These are phyloP conservation scores for Dioscorea cayenensis DNA, from an alignment of 116 monocot genomes.

Conservation along the genomic window DNA sequence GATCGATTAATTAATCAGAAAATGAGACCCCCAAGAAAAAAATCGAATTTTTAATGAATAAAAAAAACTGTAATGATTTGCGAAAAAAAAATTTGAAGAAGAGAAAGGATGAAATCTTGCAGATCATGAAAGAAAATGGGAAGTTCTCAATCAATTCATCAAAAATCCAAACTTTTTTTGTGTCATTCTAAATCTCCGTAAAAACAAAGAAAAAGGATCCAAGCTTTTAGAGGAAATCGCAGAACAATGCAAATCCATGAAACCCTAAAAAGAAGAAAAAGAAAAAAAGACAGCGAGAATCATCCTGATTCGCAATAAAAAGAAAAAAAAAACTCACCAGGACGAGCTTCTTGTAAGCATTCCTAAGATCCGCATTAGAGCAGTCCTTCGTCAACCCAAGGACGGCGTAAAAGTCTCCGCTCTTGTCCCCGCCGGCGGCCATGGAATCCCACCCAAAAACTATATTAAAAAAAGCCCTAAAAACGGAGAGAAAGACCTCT, in stretches of 20 bases:
- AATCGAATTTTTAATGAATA: too few relatives aligned
- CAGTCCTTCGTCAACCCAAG: constrained; percentile 85
- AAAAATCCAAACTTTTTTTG: not conserved
- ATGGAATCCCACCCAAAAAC: not conserved
- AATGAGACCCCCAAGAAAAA: not conserved
- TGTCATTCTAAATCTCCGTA: not conserved
- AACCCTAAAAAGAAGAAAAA: too few relatives aligned
- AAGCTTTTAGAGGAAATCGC: too few relatives aligned
- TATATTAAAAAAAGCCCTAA: not conserved
- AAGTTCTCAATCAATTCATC: not conserved
- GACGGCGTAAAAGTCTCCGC: constrained; percentile 62
- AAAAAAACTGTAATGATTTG: not conserved
- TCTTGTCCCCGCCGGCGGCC: constrained; percentile 26
- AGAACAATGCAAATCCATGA: too few relatives aligned
- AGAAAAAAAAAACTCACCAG: constrained; percentile 32
- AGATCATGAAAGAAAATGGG: too few relatives aligned
- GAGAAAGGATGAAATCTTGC: too few relatives aligned
- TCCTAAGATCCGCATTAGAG: constrained; percentile 59
- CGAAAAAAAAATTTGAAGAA: not conserved
- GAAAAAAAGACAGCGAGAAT: too few relatives aligned
- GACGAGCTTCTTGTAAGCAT: constrained; percentile 87
- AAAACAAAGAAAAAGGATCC: not conserved
- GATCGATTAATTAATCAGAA: too few relatives aligned
- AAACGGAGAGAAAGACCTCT: not conserved
- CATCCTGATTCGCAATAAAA: not conserved